phyloP scores from a whole-genome alignment of 495 filamentous ascomycete genomes.

The Glarea lozoyensis region DNA sequence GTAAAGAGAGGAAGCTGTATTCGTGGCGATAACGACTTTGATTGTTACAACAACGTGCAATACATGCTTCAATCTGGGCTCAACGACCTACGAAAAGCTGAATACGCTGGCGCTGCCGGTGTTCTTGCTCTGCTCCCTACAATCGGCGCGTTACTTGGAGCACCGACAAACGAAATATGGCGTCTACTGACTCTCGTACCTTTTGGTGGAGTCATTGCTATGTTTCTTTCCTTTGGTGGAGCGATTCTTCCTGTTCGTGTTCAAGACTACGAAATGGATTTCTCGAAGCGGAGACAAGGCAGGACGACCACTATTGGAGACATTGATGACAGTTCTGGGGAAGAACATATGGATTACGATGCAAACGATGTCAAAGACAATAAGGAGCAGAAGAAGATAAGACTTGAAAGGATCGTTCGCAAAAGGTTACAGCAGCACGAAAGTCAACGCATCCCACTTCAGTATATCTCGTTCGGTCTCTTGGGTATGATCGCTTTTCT shows the following conservation, averaged over 20 bases:
- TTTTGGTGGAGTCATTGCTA: constrained; percentile 9
- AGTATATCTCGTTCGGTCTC: constrained; percentile 3
- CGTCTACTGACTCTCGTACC: constrained; percentile 8
- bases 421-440: no score
- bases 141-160: constrained; percentile 12
- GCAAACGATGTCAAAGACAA: neutral
- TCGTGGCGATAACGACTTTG: no score
- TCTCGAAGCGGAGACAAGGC: neutral
- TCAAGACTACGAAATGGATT: constrained; percentile 7
- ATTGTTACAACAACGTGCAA: no score
- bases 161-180: constrained; percentile 13
- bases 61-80: no score
- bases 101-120: constrained; percentile 9
- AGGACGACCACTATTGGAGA: neutral
- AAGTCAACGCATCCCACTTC: constrained; percentile 5
- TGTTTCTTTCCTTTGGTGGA: constrained; percentile 13
- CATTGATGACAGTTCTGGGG: neutral
- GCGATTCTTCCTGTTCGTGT: constrained; percentile 5
- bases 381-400: neutral
- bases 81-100: no score
- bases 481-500: constrained; percentile 11
- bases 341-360: neutral
- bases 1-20: no score
- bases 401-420: no score
- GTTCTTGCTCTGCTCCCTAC: constrained; percentile 14